Evolutionary conservation across 2,329 filamentous ascomycete genomes (phyloP), one percentile per base, ranked within the genome.

Genomic region (Torrubiella hemipterigena): DNA sequence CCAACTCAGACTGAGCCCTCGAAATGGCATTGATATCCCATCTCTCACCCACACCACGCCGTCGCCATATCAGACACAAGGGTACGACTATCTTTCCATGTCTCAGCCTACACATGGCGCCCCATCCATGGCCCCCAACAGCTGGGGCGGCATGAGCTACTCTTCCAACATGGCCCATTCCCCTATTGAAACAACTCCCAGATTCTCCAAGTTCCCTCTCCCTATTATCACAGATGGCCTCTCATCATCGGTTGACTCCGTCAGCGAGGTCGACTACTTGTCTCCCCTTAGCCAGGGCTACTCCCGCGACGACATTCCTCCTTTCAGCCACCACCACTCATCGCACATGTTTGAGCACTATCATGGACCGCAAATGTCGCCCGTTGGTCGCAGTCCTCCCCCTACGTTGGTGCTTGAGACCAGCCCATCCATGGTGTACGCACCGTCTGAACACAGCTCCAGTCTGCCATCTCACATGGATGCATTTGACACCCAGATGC

Each of bases 211-310:
- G 41, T 53, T 65, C 38, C 50, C 58, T 25, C 47, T 62, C 37
- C 55, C 65, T 38, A 61, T 67, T 29, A 53, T 68, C 38, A 56
- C 55, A 30, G 66, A 69, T 18, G 57, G 62, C 27, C 55, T 73
- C 18, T 67, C 68, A 2, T 63, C 67, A 1, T 69, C 69, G 1
- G 58, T 73, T 34, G 72, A n/a, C 40, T 68, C 72, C 3, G 59
- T 77, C 33, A 75, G 69, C 46, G 73, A 77, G 17, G 64, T 69
- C 36, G 72, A 77, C 44, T 77, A 77, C 44, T 53, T 73, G 44
- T 77, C 73, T 4, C 72, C 73, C 7, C 59, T 77, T 40, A 65
- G 62, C 48, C 71, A 73, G 38, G 55, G 53, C 39, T 74, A 58
- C 65, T 65, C 38, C 53, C 69, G 68, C 39, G 71, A 77, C 17